These are phyloP conservation scores for Penicillium oxalicum DNA, from an alignment of 2,329 filamentous ascomycete genomes.

Conservation along the genomic window DNA sequence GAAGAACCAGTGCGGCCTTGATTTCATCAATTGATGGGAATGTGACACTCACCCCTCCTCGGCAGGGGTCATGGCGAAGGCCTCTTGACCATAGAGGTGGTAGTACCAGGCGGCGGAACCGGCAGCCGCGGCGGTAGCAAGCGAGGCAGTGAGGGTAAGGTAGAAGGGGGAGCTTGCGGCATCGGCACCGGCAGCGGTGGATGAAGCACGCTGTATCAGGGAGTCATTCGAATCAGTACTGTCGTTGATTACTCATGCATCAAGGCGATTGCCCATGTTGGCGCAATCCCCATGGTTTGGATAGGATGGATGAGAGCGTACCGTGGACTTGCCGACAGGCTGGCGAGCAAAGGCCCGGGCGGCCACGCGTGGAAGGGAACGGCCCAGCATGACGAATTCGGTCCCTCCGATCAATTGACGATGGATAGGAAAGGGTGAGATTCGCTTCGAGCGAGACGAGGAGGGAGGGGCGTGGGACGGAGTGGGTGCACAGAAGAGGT, in stretches of 20 bases:
- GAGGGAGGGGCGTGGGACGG: slow-evolving; percentile 21
- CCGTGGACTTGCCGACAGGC: slow-evolving; percentile 68
- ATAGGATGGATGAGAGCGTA: slow-evolving; percentile 50
- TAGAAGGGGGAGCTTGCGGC: slow-evolving; percentile 68
- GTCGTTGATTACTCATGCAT: slow-evolving; percentile 18
- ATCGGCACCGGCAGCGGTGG: slow-evolving; percentile 62
- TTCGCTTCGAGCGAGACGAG: slow-evolving; percentile 27
- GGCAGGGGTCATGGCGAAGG: slow-evolving; percentile 81
- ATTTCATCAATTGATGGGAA: slow-evolving; percentile 8
- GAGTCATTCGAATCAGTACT: slow-evolving; percentile 30
- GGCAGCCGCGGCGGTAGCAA: slow-evolving; percentile 78
- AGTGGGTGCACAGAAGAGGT: slow-evolving; percentile 27
- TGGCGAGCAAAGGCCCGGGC: slow-evolving; percentile 71
- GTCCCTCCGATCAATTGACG: slow-evolving; percentile 33
- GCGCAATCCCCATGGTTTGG: slow-evolving; percentile 26
- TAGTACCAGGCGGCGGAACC: slow-evolving; percentile 96
- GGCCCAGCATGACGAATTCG: slow-evolving; percentile 70
- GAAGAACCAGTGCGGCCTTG: slow-evolving; percentile 12
- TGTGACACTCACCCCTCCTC: slow-evolving; percentile 86
- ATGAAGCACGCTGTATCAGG: slow-evolving; percentile 57
- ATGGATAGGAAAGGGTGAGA: slow-evolving; percentile 25
- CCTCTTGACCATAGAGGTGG: slow-evolving; percentile 84
- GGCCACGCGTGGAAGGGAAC: slow-evolving; percentile 85
- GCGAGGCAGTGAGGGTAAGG: slow-evolving; percentile 78
- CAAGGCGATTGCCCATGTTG: slow-evolving; percentile 25